Evolutionary conservation across 176 grass and related monocot species (phyloP).

Genomic region (Bonia amplexicaulis): DNA sequence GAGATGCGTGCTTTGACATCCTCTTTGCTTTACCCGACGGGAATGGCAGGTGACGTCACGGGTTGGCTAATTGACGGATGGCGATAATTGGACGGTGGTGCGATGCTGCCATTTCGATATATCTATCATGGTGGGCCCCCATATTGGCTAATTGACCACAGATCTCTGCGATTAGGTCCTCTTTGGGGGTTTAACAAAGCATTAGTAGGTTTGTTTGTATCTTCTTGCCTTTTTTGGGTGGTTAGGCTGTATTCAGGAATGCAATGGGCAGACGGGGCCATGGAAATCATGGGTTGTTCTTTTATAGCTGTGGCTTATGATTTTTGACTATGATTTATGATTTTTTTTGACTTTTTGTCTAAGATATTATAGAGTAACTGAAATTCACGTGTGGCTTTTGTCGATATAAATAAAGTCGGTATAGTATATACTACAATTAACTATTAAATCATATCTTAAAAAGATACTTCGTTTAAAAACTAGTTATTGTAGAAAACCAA

Average conservation of each 20-base stretch:
- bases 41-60: neutral
- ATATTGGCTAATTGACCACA: neutral
- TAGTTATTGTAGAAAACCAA: too few relatives aligned
- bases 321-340: too few relatives aligned
- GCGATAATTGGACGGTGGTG: slow-evolving; percentile 35
- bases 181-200: neutral
- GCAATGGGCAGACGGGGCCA: neutral
- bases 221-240: neutral
- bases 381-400: too few relatives aligned
- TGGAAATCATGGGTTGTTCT: too few relatives aligned
- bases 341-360: too few relatives aligned
- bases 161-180: slow-evolving; percentile 25
- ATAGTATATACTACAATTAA: too few relatives aligned
- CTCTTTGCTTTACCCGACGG: neutral
- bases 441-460: too few relatives aligned
- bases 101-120: neutral
- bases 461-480: too few relatives aligned
- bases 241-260: neutral
- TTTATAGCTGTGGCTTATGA: too few relatives aligned
- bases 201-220: neutral
- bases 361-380: too few relatives aligned
- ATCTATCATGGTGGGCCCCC: neutral
- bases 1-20: neutral
- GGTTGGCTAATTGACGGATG: slow-evolving; percentile 7
- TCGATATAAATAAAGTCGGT: too few relatives aligned